Base-by-base conservation (phyloP, 805 yeast species). In the Ogataea ganodermae region DNA sequence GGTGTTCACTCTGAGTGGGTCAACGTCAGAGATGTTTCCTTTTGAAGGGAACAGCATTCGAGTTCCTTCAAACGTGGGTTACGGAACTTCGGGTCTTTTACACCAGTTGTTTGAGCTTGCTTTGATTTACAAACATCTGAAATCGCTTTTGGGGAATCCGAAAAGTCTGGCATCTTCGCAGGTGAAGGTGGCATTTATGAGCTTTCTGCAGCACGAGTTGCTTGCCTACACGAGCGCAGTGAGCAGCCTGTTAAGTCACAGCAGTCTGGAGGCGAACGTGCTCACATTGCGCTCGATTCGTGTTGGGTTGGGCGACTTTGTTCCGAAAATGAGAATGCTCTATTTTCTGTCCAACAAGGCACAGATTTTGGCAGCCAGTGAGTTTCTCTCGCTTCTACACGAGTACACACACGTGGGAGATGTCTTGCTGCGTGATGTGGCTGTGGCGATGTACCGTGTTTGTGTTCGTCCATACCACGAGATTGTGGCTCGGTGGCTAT, bases 51-150 rank as follows among this genome's bases (percentile, higher is more conserved):
- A 66, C 16, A 64, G 70, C 6, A 58, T 70, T 18, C 60, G 53
- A 5, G 59, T 86, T 3, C 91, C 94, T 1, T 51, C 63, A 1
- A 70, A 72, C 35, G 63, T 85, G 13, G 78, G 82, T 21, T 76
- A 75, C 50, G 78, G 89, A 5, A 70, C 78, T 20, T 73, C 83
- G 37, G 81, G 82, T 0, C 56, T 81, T 22, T 62, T 88, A 26
- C 79, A 75, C 46, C 63, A 73, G 22, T 66, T 86, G 1, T 68
- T 84, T 33, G 97, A 90, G 62, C 85, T 89, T 1, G 92, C 88
- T 0, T 65, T 90, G 27, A 66, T 89, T 2, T 88, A 78, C 65
- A 74, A 75, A 43, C 63, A 70, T 35, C 64, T 89, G 28, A 64
- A 62, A 4, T 43, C 13, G 56, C 59, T 17, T 52, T 75, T 10